Percentiles rank a stretch among this genome's conserved stretches.
Evolutionary conservation across 306 rosid species (phyloP).

Genomic region (Cyamopsis tetragonoloba): DNA sequence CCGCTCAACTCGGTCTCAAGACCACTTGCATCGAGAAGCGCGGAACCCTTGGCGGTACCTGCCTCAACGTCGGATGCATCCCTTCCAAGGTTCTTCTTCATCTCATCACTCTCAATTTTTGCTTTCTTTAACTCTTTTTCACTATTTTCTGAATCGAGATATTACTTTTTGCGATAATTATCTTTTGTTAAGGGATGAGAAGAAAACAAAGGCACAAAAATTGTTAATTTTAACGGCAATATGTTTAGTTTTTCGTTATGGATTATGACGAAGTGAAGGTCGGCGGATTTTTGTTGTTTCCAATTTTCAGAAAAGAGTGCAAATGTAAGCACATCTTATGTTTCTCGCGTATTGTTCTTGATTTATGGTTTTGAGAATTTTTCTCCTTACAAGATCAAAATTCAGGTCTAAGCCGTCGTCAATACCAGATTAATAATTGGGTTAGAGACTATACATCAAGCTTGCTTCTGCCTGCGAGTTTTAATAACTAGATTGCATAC

Average conservation of each 20-base stretch:
- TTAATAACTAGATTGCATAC: not conserved
- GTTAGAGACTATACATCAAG: not conserved
- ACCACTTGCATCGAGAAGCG: constrained; percentile 99
- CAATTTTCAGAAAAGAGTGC: not conserved
- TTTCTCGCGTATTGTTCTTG: not conserved
- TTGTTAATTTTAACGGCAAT: not conserved
- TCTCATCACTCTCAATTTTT: not conserved
- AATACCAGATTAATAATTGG: not conserved
- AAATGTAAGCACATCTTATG: not conserved
- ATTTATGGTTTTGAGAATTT: not conserved
- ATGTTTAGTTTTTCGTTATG: not conserved
- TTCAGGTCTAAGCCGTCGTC: not conserved
- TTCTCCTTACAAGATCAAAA: not conserved
- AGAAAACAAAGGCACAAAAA: not conserved
- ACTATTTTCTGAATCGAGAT: not conserved
- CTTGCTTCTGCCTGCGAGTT: not conserved
- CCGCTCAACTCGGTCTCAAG: constrained; percentile 92
- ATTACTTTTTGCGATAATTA: not conserved
- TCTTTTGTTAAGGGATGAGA: not conserved
- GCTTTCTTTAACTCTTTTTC: not conserved
- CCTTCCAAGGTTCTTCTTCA: constrained; percentile 78
- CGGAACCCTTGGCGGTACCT: constrained; percentile 94
- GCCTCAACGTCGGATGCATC: constrained; percentile 98
- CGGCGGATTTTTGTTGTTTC: not conserved
- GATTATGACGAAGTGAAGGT: not conserved